Evolutionary conservation across 768 basidiomycete species (phyloP).

Genomic region (Termitomyces sp.): DNA sequence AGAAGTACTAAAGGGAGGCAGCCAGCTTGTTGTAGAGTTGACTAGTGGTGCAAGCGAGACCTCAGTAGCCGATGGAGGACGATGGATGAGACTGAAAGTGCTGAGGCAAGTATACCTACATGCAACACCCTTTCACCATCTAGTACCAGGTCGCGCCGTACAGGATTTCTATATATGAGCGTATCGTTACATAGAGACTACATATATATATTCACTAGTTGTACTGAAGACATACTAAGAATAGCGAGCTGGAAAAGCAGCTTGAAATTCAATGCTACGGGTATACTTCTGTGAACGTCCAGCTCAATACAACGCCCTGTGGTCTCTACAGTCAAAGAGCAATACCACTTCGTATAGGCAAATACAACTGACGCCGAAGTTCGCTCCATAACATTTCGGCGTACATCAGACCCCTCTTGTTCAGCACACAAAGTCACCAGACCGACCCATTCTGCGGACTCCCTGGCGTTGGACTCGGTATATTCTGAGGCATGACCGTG

Average conservation of each 20-base stretch:
- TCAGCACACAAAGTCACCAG: neutral
- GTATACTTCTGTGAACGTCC: neutral
- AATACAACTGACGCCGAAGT: no score
- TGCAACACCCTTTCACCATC: neutral
- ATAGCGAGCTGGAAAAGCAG: neutral
- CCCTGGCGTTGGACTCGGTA: conserved; percentile 30
- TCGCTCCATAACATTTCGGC: no score
- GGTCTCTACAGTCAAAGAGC: no score
- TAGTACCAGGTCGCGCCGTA: neutral
- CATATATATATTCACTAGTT: neutral
- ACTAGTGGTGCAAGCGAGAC: neutral
- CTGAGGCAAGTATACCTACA: neutral
- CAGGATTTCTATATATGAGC: no score
- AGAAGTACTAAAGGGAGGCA: conserved; percentile 48
- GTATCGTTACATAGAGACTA: neutral
- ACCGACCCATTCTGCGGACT: conserved; percentile 4
- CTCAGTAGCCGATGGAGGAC: neutral
- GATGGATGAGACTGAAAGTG: neutral
- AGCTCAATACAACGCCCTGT: no score
- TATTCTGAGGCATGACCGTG: conserved; percentile 44
- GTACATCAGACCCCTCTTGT: neutral
- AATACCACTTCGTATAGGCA: no score
- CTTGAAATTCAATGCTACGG: neutral
- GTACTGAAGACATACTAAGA: neutral
- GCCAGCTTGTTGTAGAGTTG: conserved; percentile 10